phyloP scores from a whole-genome alignment of 2,329 filamentous ascomycete species.

The Scytalidium lignicola region DNA sequence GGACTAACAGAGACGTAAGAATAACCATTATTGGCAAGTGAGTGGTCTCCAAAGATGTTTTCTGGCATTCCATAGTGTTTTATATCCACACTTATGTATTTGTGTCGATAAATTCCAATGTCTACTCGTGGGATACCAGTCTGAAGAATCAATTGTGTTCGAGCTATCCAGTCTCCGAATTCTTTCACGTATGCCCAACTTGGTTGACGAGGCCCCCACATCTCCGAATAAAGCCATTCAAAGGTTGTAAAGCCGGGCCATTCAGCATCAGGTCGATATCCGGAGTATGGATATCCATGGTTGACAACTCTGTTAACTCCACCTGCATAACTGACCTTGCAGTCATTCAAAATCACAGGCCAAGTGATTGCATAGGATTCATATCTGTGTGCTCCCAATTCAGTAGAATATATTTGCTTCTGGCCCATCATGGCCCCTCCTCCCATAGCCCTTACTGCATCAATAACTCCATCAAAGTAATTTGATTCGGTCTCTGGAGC shows the following conservation, averaged over 20 bases:
- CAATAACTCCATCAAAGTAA: slow-evolving; percentile 4
- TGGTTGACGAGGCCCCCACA: slow-evolving; percentile 5
- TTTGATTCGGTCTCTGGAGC: slow-evolving; percentile 1
- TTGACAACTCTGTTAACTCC: slow-evolving; percentile 2
- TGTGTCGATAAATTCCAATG: slow-evolving; percentile 4
- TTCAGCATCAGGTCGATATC: slow-evolving; percentile 1
- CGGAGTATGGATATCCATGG: slow-evolving; percentile 3
- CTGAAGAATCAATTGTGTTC: slow-evolving; percentile 4
- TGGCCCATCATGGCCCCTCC: slow-evolving; percentile 5
- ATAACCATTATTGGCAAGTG: slow-evolving; percentile 4
- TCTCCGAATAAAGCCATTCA: slow-evolving; percentile 3
- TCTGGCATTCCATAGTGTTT: slow-evolving; percentile 2
- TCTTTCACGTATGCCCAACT: slow-evolving; percentile 1
- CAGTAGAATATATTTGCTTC: slow-evolving; percentile 6
- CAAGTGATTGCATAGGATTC: slow-evolving; percentile 6
- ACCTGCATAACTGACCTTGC: slow-evolving; percentile 2
- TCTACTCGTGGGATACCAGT: slow-evolving; percentile 5
- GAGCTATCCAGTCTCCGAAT: slow-evolving; percentile 3
- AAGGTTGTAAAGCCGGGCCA: slow-evolving; percentile 5
- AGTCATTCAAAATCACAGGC: slow-evolving; percentile 4
- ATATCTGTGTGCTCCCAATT: slow-evolving; percentile 5
- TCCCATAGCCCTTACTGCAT: slow-evolving; percentile 5
- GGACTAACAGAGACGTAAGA: slow-evolving; percentile 4
- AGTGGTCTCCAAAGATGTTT: slow-evolving; percentile 2
- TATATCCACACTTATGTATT: slow-evolving; percentile 1